Evolutionary conservation across 2,329 filamentous ascomycete species (phyloP).

Genomic region (Stagonosporopsis chrysanthemi): DNA sequence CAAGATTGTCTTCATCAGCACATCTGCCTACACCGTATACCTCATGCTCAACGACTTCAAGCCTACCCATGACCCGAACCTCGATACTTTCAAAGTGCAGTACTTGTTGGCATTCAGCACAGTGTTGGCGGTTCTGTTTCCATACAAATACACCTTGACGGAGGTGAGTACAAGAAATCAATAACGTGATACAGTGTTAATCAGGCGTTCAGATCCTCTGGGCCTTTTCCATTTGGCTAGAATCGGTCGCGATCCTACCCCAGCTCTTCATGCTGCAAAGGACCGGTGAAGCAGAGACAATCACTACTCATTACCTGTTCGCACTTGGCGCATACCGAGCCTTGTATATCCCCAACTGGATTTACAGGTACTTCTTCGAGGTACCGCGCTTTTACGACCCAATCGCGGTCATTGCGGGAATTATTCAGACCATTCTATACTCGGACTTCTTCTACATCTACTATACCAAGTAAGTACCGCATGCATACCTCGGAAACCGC

Average conservation of each 20-base stretch:
- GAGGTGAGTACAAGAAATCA: constrained; percentile 58
- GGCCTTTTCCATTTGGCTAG: constrained; percentile 98
- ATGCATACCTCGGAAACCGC: background rate
- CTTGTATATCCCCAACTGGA: constrained; percentile 98
- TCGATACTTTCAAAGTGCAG: constrained; percentile 96
- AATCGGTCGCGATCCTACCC: constrained; percentile 93
- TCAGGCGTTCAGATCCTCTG: constrained; percentile 75
- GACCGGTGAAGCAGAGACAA: constrained; percentile 98
- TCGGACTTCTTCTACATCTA: constrained; percentile 99
- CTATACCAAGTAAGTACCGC: constrained; percentile 79
- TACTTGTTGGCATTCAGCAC: constrained; percentile 86
- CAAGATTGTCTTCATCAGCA: constrained; percentile 92
- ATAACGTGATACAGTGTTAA: constrained; percentile 17
- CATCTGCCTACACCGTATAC: constrained; percentile 94
- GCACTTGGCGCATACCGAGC: constrained; percentile 90
- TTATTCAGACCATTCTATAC: constrained; percentile 94
- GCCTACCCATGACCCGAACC: constrained; percentile 94
- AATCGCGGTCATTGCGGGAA: constrained; percentile 86
- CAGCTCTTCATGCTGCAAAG: constrained; percentile 98
- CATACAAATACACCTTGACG: constrained; percentile 79
- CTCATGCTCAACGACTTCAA: constrained; percentile 98
- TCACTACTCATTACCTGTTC: constrained; percentile 97
- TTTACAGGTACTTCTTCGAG: constrained; percentile 86
- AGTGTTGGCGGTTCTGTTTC: constrained; percentile 80
- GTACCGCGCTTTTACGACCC: constrained; percentile 74